Percentiles rank a stretch among this genome's conserved stretches.
Conservation (phyloP, 2,329 filamentous ascomycete species). For the Seiridium unicorne region DNA sequence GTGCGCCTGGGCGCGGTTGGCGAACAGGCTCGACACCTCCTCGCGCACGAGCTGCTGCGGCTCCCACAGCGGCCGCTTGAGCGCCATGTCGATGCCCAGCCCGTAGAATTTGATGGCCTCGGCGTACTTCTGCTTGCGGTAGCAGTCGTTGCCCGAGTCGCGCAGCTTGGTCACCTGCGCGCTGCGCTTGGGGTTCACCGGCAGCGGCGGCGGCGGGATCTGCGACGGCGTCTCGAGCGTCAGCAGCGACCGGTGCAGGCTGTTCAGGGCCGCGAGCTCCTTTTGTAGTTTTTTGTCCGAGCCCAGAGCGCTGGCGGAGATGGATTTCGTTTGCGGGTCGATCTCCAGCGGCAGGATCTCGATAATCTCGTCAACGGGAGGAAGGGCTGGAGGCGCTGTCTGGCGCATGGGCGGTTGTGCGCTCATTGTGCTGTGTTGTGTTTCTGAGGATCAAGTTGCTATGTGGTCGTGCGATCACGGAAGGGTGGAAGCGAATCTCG, state of each 20-base stretch:
- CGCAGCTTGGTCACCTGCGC: conserved; percentile 88
- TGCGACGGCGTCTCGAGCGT: conserved; percentile 59
- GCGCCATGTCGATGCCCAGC: conserved; percentile 87
- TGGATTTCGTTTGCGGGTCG: conserved; percentile 77
- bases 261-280: conserved; percentile 74
- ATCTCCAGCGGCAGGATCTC: conserved; percentile 78
- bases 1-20: conserved; percentile 86
- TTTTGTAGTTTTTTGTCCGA: conserved; percentile 52
- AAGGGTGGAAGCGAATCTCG: neutral
- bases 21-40: conserved; percentile 76
- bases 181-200: conserved; percentile 88
- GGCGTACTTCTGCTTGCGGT: conserved; percentile 71
- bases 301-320: conserved; percentile 47
- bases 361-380: conserved; percentile 52
- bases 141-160: conserved; percentile 80
- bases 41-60: conserved; percentile 79
- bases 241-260: conserved; percentile 73
- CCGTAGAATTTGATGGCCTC: conserved; percentile 82
- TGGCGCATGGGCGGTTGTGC: neutral
- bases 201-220: conserved; percentile 81
- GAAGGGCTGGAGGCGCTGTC: neutral
- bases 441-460: neutral
- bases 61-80: conserved; percentile 82
- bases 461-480: neutral
- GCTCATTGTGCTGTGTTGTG: neutral